Conservation (phyloP, 345 rosid genomes). For the Syzygium jambos region DNA sequence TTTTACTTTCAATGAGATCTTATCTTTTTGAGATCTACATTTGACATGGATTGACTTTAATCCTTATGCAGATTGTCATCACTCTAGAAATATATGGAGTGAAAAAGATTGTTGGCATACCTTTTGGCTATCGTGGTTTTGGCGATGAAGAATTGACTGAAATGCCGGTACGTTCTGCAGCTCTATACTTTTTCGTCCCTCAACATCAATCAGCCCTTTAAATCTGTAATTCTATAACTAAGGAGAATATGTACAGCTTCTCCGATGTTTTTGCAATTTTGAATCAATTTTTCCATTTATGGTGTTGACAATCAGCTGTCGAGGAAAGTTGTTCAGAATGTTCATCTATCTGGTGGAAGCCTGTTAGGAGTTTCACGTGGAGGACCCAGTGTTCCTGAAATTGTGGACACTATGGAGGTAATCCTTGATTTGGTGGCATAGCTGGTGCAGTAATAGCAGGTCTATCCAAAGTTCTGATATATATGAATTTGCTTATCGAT, state of each 20-base stretch:
- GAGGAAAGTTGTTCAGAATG: constrained; percentile 88
- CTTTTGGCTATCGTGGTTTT: constrained; percentile 94
- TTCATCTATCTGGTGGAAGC: constrained; percentile 99
- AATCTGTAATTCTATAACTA: not conserved
- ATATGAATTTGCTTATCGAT: constrained; percentile 5
- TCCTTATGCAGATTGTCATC: constrained; percentile 68
- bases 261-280: not conserved
- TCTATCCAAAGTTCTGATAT: not conserved
- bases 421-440: not conserved
- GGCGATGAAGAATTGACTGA: constrained; percentile 58
- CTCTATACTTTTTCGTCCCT: not conserved
- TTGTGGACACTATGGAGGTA: constrained; percentile 83
- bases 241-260: not conserved
- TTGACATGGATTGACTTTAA: not conserved
- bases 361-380: constrained; percentile 96
- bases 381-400: constrained; percentile 61
- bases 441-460: not conserved
- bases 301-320: constrained; percentile 52
- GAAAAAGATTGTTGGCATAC: constrained; percentile 87
- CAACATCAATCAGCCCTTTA: not conserved
- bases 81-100: constrained; percentile 97
- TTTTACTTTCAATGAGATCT: not conserved
- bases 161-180: constrained; percentile 48
- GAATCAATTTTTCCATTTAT: not conserved
- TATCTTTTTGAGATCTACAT: not conserved